phyloP scores from a whole-genome alignment of 139 green algal genomes.

The Pleodorina starrii region DNA sequence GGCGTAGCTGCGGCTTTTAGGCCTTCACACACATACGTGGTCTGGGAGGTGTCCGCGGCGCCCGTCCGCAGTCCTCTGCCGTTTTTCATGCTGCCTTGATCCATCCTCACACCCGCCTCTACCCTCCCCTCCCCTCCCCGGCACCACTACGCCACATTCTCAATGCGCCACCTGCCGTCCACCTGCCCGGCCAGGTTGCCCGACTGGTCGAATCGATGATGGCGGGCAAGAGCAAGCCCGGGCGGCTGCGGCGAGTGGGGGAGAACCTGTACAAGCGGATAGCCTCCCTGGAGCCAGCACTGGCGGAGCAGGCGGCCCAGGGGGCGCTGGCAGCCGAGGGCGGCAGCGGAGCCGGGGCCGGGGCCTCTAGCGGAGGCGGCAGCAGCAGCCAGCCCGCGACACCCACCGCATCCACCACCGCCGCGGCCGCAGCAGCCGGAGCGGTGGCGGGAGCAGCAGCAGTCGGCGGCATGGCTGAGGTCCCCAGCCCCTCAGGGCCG shows the following conservation, averaged over 20 bases:
- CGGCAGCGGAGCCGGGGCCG: not conserved
- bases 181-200: slow-evolving; percentile 51
- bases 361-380: not conserved
- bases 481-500: too few species aligned
- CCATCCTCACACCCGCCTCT: too few species aligned
- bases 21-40: too few species aligned
- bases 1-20: too few species aligned
- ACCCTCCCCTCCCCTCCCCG: not conserved
- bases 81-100: too few species aligned
- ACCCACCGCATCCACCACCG: not conserved
- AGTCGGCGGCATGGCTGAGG: too few species aligned
- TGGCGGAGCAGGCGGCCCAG: slow-evolving; percentile 24
- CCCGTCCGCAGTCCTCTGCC: too few species aligned
- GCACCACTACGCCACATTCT: too few species aligned
- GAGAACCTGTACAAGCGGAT: slow-evolving; percentile 61
- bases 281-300: not conserved
- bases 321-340: not conserved
- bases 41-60: too few species aligned
- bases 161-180: too few species aligned
- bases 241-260: slow-evolving; percentile 58
- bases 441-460: too few species aligned
- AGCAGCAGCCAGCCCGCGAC: too few species aligned
- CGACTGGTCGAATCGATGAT: slow-evolving; percentile 54
- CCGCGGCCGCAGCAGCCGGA: not conserved
- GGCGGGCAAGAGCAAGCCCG: slow-evolving; percentile 61